phyloP scores from a whole-genome alignment of 148 eudicot genomes.

The Polygonum maritimum region DNA sequence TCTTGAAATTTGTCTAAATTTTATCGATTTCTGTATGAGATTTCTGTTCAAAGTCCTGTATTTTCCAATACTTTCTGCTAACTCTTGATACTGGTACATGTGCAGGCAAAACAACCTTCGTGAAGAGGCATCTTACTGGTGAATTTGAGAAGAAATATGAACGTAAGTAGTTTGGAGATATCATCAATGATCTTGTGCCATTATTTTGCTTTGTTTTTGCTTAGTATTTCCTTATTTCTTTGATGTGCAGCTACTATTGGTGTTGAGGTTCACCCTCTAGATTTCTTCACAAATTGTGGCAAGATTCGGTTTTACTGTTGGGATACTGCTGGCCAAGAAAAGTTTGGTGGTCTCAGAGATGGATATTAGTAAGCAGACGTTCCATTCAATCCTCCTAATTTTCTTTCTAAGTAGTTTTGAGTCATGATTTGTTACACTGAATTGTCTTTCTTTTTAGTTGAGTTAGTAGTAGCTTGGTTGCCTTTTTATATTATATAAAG shows the following conservation, averaged over 20 bases:
- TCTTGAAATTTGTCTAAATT: not conserved
- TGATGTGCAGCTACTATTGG: slow-evolving; percentile 7
- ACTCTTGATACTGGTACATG: not conserved
- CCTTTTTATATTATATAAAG: not conserved
- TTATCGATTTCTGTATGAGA: not conserved
- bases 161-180: not conserved
- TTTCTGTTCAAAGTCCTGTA: too few species aligned
- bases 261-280: slow-evolving; percentile 7
- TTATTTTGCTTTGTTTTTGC: not conserved
- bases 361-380: slow-evolving; percentile 7
- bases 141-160: not conserved
- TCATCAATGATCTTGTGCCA: not conserved
- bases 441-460: not conserved
- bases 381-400: too few species aligned
- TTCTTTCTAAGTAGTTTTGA: too few species aligned
- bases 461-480: not conserved
- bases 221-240: not conserved
- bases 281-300: slow-evolving; percentile 11
- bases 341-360: slow-evolving; percentile 14
- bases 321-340: slow-evolving; percentile 6
- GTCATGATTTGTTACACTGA: not conserved
- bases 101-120: slow-evolving; percentile 6
- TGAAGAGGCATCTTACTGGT: slow-evolving; percentile 3
- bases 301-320: slow-evolving; percentile 7
- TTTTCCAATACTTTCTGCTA: not conserved